Evolutionary conservation across 2,329 filamentous ascomycete species (phyloP), one percentile per base, ranked within the genome.

Genomic region (Sclerotinia trifoliorum): DNA sequence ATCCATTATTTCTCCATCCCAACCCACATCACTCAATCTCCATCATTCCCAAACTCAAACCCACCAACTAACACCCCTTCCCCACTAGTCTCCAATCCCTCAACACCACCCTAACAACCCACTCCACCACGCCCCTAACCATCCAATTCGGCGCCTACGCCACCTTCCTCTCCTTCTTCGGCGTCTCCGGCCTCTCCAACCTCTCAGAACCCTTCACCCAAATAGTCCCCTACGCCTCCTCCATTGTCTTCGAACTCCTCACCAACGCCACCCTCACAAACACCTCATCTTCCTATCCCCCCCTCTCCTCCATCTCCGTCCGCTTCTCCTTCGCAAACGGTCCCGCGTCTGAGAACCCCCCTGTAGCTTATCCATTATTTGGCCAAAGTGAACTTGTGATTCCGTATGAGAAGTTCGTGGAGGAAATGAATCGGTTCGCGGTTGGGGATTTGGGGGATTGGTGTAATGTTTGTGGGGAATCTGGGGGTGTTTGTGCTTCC

Each of bases 211-310:
- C 80, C 77, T 96, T 97, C 81, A 88, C 81, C 69, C 91, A 91
- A 66, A 82, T 97, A 17, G 88, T 90, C n/a, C 89, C 93, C 80
- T 97, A 97, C 75, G 93, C 93, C 6, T 90, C 89, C 3, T 88
- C 88, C 71, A 92, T 96, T 86, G 83, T 83, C 7, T 94, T 96
- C 77, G 94, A 97, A 82, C 81, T 89, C 29, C 81, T 88, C 66
- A 86, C 86, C 66, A 82, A 83, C 72, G 79, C 84, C 84, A 80
- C 81, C 4, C 82, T 79, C 17, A 73, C 76, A 6, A 10, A 35
- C 35, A 35, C 35, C 35, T 70, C 68, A 15, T 68, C 68, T 4
- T 73, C 80, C 3, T 91, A 87, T 77, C 85, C 88, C 71, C 74
- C 68, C 52, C 62, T 44, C 73, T 69, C 81, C 42, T 82, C 87